Evolutionary conservation across 2,329 filamentous ascomycete species (phyloP).

Genomic region (Akanthomyces uredinophilus): DNA sequence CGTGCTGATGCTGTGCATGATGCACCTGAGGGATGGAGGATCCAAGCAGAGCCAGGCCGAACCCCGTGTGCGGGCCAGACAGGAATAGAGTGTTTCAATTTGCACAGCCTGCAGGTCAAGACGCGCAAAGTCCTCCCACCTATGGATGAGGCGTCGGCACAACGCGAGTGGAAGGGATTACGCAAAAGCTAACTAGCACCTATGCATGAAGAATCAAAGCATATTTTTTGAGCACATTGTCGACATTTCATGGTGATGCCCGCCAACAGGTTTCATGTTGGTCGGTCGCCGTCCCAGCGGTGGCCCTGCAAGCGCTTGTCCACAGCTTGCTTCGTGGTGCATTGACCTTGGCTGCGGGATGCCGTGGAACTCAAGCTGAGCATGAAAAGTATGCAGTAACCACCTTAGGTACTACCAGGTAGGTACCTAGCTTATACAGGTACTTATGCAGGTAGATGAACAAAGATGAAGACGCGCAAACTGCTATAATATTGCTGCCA

Average conservation of each 20-base stretch:
- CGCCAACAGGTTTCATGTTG: background rate
- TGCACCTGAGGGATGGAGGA: background rate
- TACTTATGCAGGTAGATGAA: too few relatives aligned
- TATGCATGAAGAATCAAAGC: background rate
- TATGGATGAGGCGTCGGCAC: background rate
- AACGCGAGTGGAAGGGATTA: background rate
- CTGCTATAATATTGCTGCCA: background rate
- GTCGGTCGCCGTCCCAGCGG: background rate
- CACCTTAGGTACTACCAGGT: too few relatives aligned
- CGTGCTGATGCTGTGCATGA: background rate
- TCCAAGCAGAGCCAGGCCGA: background rate
- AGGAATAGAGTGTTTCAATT: constrained; percentile 7
- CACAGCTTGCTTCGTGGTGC: background rate
- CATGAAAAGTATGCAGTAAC: too few relatives aligned
- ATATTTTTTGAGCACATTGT: background rate
- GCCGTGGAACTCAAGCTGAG: background rate
- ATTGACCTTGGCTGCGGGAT: background rate
- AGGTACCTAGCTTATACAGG: background rate
- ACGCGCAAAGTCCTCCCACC: background rate
- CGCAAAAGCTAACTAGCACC: background rate
- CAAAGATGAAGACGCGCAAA: background rate
- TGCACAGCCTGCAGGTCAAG: constrained; percentile 1
- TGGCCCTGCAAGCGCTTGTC: background rate
- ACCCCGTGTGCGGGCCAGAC: background rate
- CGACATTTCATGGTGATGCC: background rate